Conservation (phyloP, 2,329 filamentous ascomycete species). For the Colletotrichum echinochloae region DNA sequence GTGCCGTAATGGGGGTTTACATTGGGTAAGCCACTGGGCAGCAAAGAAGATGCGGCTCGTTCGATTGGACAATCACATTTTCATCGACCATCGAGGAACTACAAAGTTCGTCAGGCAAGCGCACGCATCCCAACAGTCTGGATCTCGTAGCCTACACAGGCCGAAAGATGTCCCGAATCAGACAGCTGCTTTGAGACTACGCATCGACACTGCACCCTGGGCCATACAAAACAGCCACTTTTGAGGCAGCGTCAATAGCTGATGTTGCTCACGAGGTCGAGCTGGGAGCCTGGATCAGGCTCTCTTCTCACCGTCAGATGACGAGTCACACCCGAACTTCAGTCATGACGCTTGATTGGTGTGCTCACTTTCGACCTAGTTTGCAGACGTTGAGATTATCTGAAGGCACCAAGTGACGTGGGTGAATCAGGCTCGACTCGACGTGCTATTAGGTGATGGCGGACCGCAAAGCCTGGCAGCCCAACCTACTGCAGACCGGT, state of each 20-base stretch:
- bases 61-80: neutral
- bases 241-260: neutral
- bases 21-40: slow-evolving; percentile 9
- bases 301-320: neutral
- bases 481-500: neutral
- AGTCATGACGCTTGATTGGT: neutral
- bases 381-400: neutral
- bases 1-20: neutral
- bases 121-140: slow-evolving; percentile 2
- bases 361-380: neutral
- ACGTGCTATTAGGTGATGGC: neutral
- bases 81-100: neutral
- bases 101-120: neutral
- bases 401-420: neutral
- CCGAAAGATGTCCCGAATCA: neutral
- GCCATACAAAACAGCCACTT: neutral
- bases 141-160: neutral
- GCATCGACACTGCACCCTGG: neutral
- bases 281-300: neutral
- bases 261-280: neutral
- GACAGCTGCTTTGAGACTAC: neutral
- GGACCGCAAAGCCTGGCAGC: neutral
- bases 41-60: neutral
- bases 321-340: neutral
- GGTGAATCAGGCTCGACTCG: neutral